phyloP scores from a whole-genome alignment of 2,329 filamentous ascomycete species.

The Xylariaceae sp. region DNA sequence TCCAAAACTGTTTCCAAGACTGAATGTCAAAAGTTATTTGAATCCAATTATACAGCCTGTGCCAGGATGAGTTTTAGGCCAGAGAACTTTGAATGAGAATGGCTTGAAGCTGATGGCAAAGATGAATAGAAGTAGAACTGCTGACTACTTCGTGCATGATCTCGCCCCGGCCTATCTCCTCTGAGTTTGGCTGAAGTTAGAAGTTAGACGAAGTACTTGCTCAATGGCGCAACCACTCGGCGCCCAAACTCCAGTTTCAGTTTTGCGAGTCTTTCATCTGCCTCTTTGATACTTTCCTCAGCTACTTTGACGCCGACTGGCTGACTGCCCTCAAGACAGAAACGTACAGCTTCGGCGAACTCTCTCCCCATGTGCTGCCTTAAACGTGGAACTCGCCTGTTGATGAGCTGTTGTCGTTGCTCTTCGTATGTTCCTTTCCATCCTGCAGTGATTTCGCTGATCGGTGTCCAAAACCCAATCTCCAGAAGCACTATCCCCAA shows the following conservation, averaged over 20 bases:
- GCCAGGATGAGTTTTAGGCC: too few species aligned
- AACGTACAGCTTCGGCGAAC: slow-evolving; percentile 3
- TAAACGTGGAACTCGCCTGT: slow-evolving; percentile 1
- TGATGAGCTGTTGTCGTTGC: slow-evolving; percentile 1
- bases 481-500: slow-evolving; percentile 5
- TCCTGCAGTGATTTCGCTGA: neutral
- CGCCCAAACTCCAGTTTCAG: slow-evolving; percentile 1
- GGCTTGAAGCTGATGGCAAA: too few species aligned
- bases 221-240: neutral
- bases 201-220: too few species aligned
- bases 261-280: neutral
- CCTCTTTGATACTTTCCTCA: neutral
- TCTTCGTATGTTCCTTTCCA: slow-evolving; percentile 2
- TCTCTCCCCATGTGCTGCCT: slow-evolving; percentile 4
- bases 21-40: too few species aligned
- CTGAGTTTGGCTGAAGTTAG: too few species aligned
- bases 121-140: too few species aligned
- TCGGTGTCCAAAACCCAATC: slow-evolving; percentile 4
- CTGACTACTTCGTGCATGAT: too few species aligned
- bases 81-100: too few species aligned
- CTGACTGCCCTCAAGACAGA: slow-evolving; percentile 2
- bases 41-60: too few species aligned
- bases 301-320: neutral
- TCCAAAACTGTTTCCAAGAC: too few species aligned
- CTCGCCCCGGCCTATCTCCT: too few species aligned